phyloP scores from a whole-genome alignment of 805 yeast species.

The Suhomyces xylopsoci region DNA sequence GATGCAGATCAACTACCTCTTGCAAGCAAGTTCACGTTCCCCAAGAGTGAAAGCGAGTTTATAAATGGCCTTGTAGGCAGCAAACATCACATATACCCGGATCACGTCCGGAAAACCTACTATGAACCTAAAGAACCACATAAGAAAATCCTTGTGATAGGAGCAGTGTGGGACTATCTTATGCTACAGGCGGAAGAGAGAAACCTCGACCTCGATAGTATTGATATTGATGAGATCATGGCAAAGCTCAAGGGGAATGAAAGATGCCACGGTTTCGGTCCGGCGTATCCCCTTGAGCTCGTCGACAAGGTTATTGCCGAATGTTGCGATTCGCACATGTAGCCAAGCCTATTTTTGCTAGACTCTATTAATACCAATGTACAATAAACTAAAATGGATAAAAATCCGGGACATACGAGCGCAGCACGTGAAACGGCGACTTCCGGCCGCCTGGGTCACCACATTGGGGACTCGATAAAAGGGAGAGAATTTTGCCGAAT shows the following conservation, averaged over 20 bases:
- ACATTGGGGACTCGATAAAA: not conserved
- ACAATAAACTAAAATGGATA: not conserved
- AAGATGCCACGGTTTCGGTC: constrained; percentile 77
- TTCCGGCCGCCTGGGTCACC: not conserved
- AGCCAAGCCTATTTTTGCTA: not conserved
- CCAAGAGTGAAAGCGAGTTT: constrained; percentile 33
- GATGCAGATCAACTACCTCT: not conserved
- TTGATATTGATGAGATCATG: constrained; percentile 63
- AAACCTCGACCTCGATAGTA: constrained; percentile 42
- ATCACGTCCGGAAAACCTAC: constrained; percentile 29
- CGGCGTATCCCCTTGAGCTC: constrained; percentile 51
- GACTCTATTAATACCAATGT: not conserved
- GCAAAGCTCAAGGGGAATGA: constrained; percentile 60
- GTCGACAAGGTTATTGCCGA: constrained; percentile 39
- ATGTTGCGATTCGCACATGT: constrained; percentile 4
- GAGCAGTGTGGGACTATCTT: constrained; percentile 83
- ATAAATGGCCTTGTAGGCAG: constrained; percentile 28
- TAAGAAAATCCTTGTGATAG: constrained; percentile 57
- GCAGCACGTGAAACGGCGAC: not conserved
- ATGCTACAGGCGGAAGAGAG: constrained; percentile 43
- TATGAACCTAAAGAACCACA: constrained; percentile 38
- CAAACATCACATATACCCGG: constrained; percentile 19
- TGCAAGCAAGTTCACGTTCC: constrained; percentile 28
- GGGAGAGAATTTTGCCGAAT: too few relatives aligned
- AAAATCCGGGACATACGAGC: not conserved